These are phyloP conservation scores for Phytophthora pluvialis DNA, from an alignment of 352 stramenopile genomes.

Conservation along the genomic window DNA sequence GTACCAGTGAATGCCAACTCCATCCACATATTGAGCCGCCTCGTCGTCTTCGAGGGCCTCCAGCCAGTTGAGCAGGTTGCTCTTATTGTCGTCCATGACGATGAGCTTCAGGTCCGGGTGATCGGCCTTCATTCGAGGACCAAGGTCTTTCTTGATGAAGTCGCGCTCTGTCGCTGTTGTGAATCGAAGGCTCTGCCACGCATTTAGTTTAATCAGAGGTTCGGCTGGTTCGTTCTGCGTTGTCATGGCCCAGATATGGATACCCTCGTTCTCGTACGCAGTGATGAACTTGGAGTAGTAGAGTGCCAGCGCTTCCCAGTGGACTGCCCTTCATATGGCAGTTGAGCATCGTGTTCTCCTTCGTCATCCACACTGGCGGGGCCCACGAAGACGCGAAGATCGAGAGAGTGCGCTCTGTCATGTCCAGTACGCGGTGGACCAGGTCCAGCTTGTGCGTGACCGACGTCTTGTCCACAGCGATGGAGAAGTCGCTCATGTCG, in stretches of 20 bases:
- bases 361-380: constrained; percentile 84
- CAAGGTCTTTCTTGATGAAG: constrained; percentile 78
- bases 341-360: constrained; percentile 53
- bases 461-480: constrained; percentile 63
- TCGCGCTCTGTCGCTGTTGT: constrained; percentile 40
- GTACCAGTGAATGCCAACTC: constrained; percentile 90
- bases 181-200: constrained; percentile 60
- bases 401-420: constrained; percentile 41
- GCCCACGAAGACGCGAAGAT: constrained; percentile 82
- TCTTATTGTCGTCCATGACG: constrained; percentile 81
- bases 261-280: constrained; percentile 63
- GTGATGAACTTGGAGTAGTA: constrained; percentile 87
- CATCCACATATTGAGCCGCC: constrained; percentile 64
- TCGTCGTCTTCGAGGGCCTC: constrained; percentile 44
- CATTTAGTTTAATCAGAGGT: constrained; percentile 30
- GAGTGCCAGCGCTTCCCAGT: constrained; percentile 65
- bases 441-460: constrained; percentile 46
- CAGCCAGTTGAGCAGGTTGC: constrained; percentile 44
- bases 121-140: constrained; percentile 57
- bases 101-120: constrained; percentile 84
- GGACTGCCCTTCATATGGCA: constrained; percentile 51
- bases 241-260: constrained; percentile 75
- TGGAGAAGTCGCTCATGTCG: constrained; percentile 70
- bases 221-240: constrained; percentile 80
- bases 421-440: constrained; percentile 44